Evolutionary conservation across 2,329 filamentous ascomycete genomes (phyloP).

Genomic region (Apiospora rasikravindrae): DNA sequence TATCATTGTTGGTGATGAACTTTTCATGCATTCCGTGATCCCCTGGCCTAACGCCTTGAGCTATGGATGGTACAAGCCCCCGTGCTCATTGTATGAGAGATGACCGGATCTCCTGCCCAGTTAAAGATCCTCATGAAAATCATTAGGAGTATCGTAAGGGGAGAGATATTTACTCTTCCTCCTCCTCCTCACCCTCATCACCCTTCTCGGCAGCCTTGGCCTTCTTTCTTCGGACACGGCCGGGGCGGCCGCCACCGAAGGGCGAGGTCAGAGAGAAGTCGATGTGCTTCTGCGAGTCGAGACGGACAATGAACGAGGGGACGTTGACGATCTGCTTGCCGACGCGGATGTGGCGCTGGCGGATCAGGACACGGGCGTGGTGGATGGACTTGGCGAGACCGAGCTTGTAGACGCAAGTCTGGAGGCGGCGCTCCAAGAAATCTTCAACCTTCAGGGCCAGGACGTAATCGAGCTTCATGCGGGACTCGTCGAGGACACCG

Average conservation of each 20-base stretch:
- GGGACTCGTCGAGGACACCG: conserved; percentile 99
- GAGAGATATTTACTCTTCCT: conserved; percentile 67
- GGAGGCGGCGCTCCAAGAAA: conserved; percentile 99
- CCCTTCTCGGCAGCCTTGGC: conserved; percentile 91
- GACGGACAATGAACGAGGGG: conserved; percentile 98
- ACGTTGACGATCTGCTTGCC: conserved; percentile 99
- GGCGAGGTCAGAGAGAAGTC: conserved; percentile 98
- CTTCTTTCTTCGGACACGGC: conserved; percentile 99
- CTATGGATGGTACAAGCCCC: conserved; percentile 48
- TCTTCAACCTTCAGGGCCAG: conserved; percentile 98
- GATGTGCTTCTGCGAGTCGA: conserved; percentile 99
- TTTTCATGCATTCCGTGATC: conserved; percentile 43
- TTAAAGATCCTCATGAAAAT: conserved; percentile 36
- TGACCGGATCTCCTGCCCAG: conserved; percentile 38
- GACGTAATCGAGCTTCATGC: conserved; percentile 99
- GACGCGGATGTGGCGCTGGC: conserved; percentile 99
- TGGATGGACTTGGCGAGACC: conserved; percentile 99
- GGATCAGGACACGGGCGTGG: conserved; percentile 99
- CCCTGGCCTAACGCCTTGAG: conserved; percentile 59
- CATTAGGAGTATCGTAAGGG: conserved; percentile 26
- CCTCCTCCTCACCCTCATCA: conserved; percentile 80
- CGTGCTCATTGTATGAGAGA: conserved; percentile 38
- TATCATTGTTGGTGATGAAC: conserved; percentile 31
- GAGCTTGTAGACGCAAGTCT: conserved; percentile 99
- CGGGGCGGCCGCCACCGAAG: conserved; percentile 95